Percentiles rank a stretch among this genome's conserved stretches.
phyloP scores from a whole-genome alignment of 208 protist species.

The Leishmania turanica region DNA sequence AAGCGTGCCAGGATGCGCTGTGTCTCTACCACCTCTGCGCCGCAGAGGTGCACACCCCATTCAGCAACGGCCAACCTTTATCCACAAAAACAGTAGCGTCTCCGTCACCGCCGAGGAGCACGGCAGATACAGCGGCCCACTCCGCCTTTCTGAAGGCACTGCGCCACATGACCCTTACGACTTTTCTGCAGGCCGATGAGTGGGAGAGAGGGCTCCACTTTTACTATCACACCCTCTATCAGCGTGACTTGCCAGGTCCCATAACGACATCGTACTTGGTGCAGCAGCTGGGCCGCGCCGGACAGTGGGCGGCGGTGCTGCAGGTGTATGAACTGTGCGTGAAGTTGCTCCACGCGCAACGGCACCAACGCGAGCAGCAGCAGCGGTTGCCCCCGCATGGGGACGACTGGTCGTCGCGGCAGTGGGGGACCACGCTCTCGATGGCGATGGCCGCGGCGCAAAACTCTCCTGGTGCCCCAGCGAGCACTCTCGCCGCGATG shows the following conservation, averaged over 20 bases:
- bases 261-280: constrained; percentile 51
- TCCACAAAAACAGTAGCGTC: background rate
- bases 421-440: constrained; percentile 63
- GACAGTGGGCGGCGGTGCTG: constrained; percentile 32
- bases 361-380: background rate
- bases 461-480: constrained; percentile 18
- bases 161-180: constrained; percentile 44
- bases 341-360: constrained; percentile 31
- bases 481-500: constrained; percentile 18
- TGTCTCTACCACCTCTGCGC: constrained; percentile 25
- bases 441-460: constrained; percentile 50
- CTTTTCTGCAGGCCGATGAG: constrained; percentile 34
- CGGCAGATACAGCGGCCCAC: background rate
- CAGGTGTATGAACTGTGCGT: constrained; percentile 52
- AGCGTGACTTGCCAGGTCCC: constrained; percentile 47
- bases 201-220: constrained; percentile 54
- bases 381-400: background rate
- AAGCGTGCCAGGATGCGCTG: constrained; percentile 29
- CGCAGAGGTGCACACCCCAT: constrained; percentile 3
- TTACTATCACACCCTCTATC: constrained; percentile 56
- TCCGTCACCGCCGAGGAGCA: background rate
- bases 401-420: background rate
- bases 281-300: constrained; percentile 39
- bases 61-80: background rate
- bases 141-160: constrained; percentile 32